phyloP scores from a whole-genome alignment of 2,329 filamentous ascomycete genomes.

The Colletotrichum sp. region DNA sequence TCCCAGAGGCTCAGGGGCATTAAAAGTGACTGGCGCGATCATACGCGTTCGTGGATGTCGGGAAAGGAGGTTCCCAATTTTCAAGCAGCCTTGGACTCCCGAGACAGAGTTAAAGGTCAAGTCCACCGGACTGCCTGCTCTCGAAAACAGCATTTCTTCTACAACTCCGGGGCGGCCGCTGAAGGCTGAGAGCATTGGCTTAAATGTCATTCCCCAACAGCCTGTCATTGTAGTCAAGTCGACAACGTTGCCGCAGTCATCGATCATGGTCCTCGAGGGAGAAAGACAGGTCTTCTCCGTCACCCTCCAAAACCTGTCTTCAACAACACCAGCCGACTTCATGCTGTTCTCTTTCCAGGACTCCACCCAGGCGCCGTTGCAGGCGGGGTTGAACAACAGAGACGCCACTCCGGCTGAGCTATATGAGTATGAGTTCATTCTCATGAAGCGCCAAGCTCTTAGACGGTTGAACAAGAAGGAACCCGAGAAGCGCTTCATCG shows the following conservation, averaged over 20 bases:
- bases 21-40: constrained; percentile 79
- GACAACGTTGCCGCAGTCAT: constrained; percentile 80
- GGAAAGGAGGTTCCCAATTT: constrained; percentile 84
- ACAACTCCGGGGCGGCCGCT: constrained; percentile 45
- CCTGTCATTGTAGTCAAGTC: constrained; percentile 78
- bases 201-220: constrained; percentile 81
- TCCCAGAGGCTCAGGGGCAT: constrained; percentile 68
- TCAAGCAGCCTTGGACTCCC: constrained; percentile 76
- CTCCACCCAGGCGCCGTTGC: constrained; percentile 80
- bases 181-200: constrained; percentile 57
- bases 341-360: constrained; percentile 89
- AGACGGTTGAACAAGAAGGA: constrained; percentile 54
- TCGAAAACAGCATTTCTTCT: constrained; percentile 50
- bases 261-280: constrained; percentile 91
- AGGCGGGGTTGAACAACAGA: constrained; percentile 75
- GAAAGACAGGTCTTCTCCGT: constrained; percentile 80
- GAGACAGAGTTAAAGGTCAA: constrained; percentile 77
- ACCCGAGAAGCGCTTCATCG: constrained; percentile 63
- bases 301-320: constrained; percentile 79
- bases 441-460: constrained; percentile 76
- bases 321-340: constrained; percentile 76
- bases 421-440: constrained; percentile 84
- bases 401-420: constrained; percentile 80
- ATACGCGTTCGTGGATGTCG: constrained; percentile 83
- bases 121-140: constrained; percentile 67